These are phyloP conservation scores for Batkoa obscura DNA, from an alignment of 371 early-diverging fungal species.

Conservation along the genomic window DNA sequence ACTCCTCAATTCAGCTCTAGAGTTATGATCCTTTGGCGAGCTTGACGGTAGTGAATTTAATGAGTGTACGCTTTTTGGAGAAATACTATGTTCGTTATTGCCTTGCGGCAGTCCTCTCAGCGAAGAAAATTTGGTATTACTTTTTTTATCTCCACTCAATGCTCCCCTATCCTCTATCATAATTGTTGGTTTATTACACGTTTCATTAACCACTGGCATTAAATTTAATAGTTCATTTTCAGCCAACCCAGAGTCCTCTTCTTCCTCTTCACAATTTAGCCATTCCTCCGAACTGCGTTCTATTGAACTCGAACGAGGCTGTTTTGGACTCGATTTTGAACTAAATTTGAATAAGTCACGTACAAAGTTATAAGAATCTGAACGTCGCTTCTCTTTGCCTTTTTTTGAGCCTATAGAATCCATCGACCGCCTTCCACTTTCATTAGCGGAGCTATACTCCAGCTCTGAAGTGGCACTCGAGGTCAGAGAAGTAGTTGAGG, in stretches of 20 bases:
- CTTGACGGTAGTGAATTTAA: background rate
- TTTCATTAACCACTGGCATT: background rate
- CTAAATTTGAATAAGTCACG: background rate
- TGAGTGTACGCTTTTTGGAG: background rate
- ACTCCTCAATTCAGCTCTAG: background rate
- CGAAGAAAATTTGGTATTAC: background rate
- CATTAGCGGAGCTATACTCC: too few species aligned
- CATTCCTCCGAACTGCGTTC: background rate
- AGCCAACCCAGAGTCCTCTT: background rate
- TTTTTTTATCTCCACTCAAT: background rate
- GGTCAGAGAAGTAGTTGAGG: background rate
- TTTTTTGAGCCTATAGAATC: background rate
- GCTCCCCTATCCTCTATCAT: too few species aligned
- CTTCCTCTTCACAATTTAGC: background rate
- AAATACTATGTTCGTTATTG: too few species aligned
- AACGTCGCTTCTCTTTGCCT: background rate
- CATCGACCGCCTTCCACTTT: background rate
- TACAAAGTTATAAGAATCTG: background rate
- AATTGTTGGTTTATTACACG: too few species aligned
- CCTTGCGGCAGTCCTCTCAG: too few species aligned
- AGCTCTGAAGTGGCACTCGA: background rate
- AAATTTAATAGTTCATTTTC: background rate
- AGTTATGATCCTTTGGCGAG: too few species aligned
- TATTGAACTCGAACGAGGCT: background rate
- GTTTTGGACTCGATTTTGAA: background rate